Evolutionary conservation across 148 eudicot genomes (phyloP), one percentile per base, ranked within the genome.

Genomic region (Rhododendron ovatum): DNA sequence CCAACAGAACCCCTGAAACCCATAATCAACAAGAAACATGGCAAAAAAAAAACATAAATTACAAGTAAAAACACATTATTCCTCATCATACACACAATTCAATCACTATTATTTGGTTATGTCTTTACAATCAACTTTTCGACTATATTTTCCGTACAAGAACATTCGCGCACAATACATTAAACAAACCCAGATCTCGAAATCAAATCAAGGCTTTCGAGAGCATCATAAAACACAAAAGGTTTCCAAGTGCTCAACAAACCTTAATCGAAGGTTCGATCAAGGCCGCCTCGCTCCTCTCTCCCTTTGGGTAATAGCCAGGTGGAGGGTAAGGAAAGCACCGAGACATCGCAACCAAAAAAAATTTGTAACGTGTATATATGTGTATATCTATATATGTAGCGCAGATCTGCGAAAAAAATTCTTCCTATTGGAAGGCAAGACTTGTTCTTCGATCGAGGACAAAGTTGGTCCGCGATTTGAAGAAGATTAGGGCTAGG

Each of bases 241-340:
- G 78, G 61, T 55, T 67, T 67, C 87, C 86, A 86, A 78, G 86
- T 83, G 86, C 88, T 90, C 87, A 94, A 96, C 98, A 91, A 95
- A 96, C 98, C 98, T 96, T 93, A 93, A 96, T 96, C 98, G 98
- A 71, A 33, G 76, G 92, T 87, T 88, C 90, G 96, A 96, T 93
- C 98, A 95, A 95, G 93, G 96, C 94, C 87, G 89, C 96, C 73
- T 89, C 61, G 61, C 61, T 84, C 88, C 91, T 85, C 45, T 91
- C 88, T 82, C 87, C 77, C 82, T 90, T 93, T 86, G 85, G 85
- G 82, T 88, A 78, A 88, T 87, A 94, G 81, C 95, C 98, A 82
- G 92, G 93, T 28, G 94, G 94, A 11, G 92, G 94, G 88, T 88
- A 96, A 18, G 96, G 91, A 89, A 88, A 96, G 87, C 98, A 96